Conservation (phyloP, 1,284 basidiomycete species). For the Fomitopsis palustris region DNA sequence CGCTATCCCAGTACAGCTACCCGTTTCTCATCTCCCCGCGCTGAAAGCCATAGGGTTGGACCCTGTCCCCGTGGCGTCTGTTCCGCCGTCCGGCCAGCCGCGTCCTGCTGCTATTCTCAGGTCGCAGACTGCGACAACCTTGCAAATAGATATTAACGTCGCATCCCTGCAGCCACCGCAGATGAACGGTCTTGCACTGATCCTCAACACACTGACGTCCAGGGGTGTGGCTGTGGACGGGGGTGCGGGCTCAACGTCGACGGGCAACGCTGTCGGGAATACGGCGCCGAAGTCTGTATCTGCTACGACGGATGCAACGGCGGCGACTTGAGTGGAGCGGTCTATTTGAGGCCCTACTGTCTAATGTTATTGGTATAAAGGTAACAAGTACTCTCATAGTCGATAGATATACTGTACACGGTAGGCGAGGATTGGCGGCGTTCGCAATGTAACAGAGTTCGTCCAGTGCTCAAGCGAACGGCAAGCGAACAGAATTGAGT, state of each 20-base stretch:
- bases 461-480: neutral
- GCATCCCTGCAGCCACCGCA: constrained; percentile 64
- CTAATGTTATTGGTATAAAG: constrained; percentile 18
- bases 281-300: neutral
- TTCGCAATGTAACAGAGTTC: neutral
- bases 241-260: neutral
- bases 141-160: constrained; percentile 74
- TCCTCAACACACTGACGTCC: constrained; percentile 60
- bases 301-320: constrained; percentile 9
- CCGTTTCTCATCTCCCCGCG: constrained; percentile 63
- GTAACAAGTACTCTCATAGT: constrained; percentile 8
- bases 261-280: neutral
- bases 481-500: neutral
- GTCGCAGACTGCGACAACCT: constrained; percentile 62
- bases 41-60: constrained; percentile 68
- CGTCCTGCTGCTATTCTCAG: constrained; percentile 68
- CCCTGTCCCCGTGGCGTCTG: constrained; percentile 58
- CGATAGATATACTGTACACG: neutral
- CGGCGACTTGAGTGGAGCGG: neutral
- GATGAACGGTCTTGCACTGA: constrained; percentile 66
- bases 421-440: neutral
- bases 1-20: constrained; percentile 72
- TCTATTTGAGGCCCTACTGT: neutral
- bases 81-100: constrained; percentile 52
- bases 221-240: constrained; percentile 24